Percentiles rank a stretch among this genome's conserved stretches.
These are phyloP conservation scores for Paraconiothyrium brasiliense DNA, from an alignment of 2,329 filamentous ascomycete species.

Conservation along the genomic window DNA sequence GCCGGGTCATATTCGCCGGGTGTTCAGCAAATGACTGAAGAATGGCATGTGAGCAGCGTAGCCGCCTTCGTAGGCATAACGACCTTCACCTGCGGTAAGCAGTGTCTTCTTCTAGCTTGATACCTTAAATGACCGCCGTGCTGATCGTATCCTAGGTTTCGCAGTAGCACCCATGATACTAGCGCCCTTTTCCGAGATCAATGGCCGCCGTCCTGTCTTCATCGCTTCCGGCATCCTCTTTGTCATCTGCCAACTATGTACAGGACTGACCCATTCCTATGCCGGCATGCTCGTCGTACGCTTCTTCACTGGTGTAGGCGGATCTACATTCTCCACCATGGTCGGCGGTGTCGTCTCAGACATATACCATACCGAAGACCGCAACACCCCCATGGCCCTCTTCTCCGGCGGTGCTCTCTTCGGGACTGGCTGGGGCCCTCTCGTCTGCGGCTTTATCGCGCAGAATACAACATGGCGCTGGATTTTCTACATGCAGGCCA, in stretches of 20 bases:
- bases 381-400: slow-evolving; percentile 89
- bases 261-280: slow-evolving; percentile 74
- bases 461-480: slow-evolving; percentile 78
- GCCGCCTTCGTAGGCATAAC: slow-evolving; percentile 80
- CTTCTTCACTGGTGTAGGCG: slow-evolving; percentile 80
- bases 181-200: slow-evolving; percentile 87
- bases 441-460: slow-evolving; percentile 75
- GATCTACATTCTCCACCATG: slow-evolving; percentile 84
- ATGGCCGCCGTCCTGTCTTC: slow-evolving; percentile 86
- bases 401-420: slow-evolving; percentile 82
- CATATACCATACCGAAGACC: slow-evolving; percentile 78
- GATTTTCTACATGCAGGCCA: slow-evolving; percentile 88
- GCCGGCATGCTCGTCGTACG: slow-evolving; percentile 79
- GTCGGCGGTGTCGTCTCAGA: slow-evolving; percentile 92
- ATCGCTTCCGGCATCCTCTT: slow-evolving; percentile 76
- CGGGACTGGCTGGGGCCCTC: slow-evolving; percentile 81
- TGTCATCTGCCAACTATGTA: slow-evolving; percentile 75
- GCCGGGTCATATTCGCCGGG: slow-evolving; percentile 83
- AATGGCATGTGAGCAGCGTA: slow-evolving; percentile 72
- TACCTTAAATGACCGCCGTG: neutral
- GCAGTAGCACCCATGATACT: slow-evolving; percentile 86
- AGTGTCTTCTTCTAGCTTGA: neutral
- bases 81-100: slow-evolving; percentile 68
- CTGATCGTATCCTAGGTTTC: slow-evolving; percentile 66
- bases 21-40: slow-evolving; percentile 68